Evolutionary conservation across 2,329 filamentous ascomycete species (phyloP).

Genomic region (Penicillium sp.): DNA sequence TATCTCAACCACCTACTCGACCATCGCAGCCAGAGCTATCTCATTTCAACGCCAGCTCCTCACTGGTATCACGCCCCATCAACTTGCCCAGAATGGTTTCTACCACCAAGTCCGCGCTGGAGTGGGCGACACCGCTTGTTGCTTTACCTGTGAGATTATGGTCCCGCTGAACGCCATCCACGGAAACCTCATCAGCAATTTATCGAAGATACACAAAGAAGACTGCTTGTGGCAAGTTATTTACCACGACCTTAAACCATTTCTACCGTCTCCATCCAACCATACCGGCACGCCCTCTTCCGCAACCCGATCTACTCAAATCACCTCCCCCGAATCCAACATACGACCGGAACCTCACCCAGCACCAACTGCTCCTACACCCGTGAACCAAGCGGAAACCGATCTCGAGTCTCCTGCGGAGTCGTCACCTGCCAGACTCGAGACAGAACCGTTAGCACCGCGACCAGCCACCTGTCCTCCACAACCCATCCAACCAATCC

Average conservation of each 20-base stretch:
- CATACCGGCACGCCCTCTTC: not conserved
- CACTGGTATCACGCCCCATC: not conserved
- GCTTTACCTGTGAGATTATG: not conserved
- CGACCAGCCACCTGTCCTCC: not conserved
- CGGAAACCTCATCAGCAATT: not conserved
- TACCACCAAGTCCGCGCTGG: not conserved
- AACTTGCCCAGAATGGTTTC: not conserved
- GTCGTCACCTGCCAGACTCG: not conserved
- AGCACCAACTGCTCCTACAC: not conserved
- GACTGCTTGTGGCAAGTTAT: not conserved
- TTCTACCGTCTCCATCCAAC: not conserved
- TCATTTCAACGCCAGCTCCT: not conserved
- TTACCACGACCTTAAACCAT: not conserved
- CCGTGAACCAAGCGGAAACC: not conserved
- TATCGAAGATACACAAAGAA: not conserved
- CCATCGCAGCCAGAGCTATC: not conserved
- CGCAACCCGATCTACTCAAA: not conserved
- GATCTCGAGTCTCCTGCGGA: not conserved
- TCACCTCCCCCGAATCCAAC: not conserved
- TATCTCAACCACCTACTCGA: not conserved
- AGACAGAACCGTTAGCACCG: not conserved
- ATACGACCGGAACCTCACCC: not conserved
- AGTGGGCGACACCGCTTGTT: not conserved
- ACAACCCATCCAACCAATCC: not conserved
- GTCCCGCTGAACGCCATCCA: not conserved